Conservation (phyloP, 2,329 filamentous ascomycete genomes). For the Penicillium freii region DNA sequence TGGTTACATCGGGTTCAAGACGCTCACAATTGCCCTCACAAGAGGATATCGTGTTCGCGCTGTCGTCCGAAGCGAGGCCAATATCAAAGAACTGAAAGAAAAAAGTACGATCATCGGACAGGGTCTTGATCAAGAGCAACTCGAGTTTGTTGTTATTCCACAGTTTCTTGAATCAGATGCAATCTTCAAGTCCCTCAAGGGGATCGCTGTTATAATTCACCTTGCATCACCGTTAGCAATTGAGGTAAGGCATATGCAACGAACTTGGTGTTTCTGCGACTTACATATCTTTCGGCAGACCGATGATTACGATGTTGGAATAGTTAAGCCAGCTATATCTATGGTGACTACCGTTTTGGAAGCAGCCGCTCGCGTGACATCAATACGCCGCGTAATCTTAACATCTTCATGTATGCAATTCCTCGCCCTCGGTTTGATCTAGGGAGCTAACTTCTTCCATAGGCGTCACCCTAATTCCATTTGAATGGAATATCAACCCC, state of each 20-base stretch:
- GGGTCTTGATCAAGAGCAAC: neutral
- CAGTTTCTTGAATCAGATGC: neutral
- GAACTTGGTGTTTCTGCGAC: neutral
- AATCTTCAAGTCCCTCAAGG: neutral
- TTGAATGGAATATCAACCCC: slow-evolving; percentile 16
- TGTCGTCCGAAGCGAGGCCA: neutral
- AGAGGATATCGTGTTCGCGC: neutral
- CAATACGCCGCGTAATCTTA: neutral
- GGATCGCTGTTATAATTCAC: neutral
- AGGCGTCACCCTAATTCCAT: slow-evolving; percentile 25
- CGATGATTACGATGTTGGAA: neutral
- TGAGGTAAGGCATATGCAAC: neutral
- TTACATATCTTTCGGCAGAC: neutral
- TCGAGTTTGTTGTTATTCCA: neutral
- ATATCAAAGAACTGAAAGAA: neutral
- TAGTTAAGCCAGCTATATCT: neutral
- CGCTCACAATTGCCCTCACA: neutral
- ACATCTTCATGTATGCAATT: slow-evolving; percentile 1
- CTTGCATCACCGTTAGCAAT: slow-evolving; percentile 1
- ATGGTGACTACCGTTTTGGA: slow-evolving; percentile 10
- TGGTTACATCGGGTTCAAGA: slow-evolving; percentile 2
- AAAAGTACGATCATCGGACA: neutral
- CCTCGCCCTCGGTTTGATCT: neutral
- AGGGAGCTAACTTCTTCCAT: neutral
- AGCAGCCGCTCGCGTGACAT: neutral